Evolutionary conservation across 1,284 basidiomycete species (phyloP), one percentile per base, ranked within the genome.

Genomic region (Irpex sp.): DNA sequence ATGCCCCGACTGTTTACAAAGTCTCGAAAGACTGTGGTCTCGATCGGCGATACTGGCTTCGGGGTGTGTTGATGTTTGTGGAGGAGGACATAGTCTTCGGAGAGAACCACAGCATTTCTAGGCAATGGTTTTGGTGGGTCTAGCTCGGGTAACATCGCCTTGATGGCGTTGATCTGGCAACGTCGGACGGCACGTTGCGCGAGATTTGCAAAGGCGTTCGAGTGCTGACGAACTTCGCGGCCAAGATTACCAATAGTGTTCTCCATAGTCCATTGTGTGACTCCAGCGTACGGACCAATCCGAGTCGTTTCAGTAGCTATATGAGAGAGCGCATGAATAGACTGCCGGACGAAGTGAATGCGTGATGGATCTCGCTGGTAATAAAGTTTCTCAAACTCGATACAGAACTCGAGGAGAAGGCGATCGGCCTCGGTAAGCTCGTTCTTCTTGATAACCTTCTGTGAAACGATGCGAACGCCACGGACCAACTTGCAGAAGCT

Each of bases 301-400:
- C 69, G 65, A 7, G 59, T 23, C 5, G 63, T 63, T 51, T 77
- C 71, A 5, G 56, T 59, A 6, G 62, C 58, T 48, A 71, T 23
- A 62, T 77, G 74, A 19, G 54, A 2, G 8, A 49, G 47, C 2
- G 62, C 51, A 60, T 77, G 76, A 8, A 78, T 62, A 51, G 69
- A 67, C 19, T 64, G 74, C 0, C 68, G 67, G 8, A 66, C 62
- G 62, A 76, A 73, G 56, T 76, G 74, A 19, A 77, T 42, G 0
- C 71, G 67, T 37, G 70, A 67, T 1, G 51, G 42, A 2, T 59
- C 54, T 2, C 69, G 65, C 54, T 66, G 62, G 52, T 65, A 65
- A 39, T 64, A 65, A 18, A 63, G 42, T 2, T 21, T 36, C 36
- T 66, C 59, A 36, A 57, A 65, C 39, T 61, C 57, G 5, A 42